phyloP scores from a whole-genome alignment of 2,329 filamentous ascomycete genomes.

The Curvularia hawaiiensis region DNA sequence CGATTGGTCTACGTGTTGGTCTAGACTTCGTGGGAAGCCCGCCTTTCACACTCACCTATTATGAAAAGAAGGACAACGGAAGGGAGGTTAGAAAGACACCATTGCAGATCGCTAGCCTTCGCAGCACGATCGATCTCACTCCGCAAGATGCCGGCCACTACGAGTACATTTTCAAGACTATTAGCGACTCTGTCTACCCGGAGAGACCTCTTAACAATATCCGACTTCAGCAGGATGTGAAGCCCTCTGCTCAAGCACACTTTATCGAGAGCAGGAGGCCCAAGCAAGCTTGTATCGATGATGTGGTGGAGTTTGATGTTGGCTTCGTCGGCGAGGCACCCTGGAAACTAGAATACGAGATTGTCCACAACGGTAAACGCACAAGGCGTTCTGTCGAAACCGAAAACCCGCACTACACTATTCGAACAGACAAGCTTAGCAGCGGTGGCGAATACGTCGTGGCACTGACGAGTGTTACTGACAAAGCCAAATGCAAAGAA shows the following conservation, averaged over 20 bases:
- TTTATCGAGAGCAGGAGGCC: conserved; percentile 64
- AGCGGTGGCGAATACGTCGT: conserved; percentile 91
- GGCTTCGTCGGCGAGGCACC: conserved; percentile 80
- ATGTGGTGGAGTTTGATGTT: conserved; percentile 76
- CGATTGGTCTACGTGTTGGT: conserved; percentile 86
- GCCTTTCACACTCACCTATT: conserved; percentile 84
- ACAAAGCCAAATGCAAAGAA: conserved; percentile 84
- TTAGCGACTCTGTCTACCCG: conserved; percentile 83
- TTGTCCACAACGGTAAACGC: conserved; percentile 87
- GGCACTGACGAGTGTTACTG: conserved; percentile 82
- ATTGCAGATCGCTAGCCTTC: conserved; percentile 66
- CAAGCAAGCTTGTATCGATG: conserved; percentile 79
- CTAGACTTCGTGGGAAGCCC: conserved; percentile 91
- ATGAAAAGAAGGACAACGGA: conserved; percentile 63
- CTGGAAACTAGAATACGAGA: conserved; percentile 89
- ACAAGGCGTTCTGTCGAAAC: conserved; percentile 71
- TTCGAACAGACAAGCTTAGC: conserved; percentile 74
- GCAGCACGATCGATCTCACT: conserved; percentile 83
- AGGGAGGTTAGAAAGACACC: conserved; percentile 59
- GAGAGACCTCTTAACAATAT: conserved; percentile 58
- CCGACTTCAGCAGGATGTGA: conserved; percentile 84
- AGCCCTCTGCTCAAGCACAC: conserved; percentile 82
- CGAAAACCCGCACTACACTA: conserved; percentile 65
- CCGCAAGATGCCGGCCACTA: conserved; percentile 83
- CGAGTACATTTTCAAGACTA: conserved; percentile 80